phyloP scores from a whole-genome alignment of 805 yeast genomes.

The Candida verbasci region DNA sequence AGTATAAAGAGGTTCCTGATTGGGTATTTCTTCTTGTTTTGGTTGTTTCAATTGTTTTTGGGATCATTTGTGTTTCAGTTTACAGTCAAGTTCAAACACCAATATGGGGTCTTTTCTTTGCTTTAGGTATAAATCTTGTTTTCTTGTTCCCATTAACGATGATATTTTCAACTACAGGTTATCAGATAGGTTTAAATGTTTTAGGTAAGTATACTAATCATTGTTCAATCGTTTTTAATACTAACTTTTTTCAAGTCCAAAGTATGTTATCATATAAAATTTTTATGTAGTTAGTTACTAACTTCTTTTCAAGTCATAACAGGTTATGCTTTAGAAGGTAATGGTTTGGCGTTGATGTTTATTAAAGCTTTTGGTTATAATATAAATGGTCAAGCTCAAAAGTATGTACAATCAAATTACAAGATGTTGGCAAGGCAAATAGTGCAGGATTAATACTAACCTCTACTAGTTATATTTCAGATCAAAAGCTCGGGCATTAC shows the following conservation, averaged over 20 bases:
- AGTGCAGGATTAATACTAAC: too few relatives aligned
- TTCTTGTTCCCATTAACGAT: conserved; percentile 50
- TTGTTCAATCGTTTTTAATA: too few relatives aligned
- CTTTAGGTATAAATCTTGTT: conserved; percentile 44
- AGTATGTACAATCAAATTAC: too few relatives aligned
- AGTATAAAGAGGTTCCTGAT: conserved; percentile 32
- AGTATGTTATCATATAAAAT: too few relatives aligned
- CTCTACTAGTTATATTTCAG: conserved; percentile 25
- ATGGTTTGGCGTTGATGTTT: conserved; percentile 18
- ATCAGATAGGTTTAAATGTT: conserved; percentile 43
- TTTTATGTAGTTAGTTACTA: too few relatives aligned
- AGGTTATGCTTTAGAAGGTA: conserved; percentile 23
- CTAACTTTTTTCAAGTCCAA: too few relatives aligned
- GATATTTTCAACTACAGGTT: conserved; percentile 46
- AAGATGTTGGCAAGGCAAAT: too few relatives aligned
- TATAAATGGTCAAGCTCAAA: conserved; percentile 27
- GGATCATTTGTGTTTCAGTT: conserved; percentile 19
- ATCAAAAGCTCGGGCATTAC: conserved; percentile 32
- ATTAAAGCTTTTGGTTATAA: conserved; percentile 21
- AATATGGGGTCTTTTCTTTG: conserved; percentile 55
- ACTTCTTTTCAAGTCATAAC: conserved; percentile 48
- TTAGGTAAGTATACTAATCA: too few relatives aligned
- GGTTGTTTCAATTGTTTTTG: conserved; percentile 24
- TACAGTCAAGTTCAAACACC: conserved; percentile 45
- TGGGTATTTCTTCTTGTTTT: conserved; percentile 24